A percentile compares a stretch with the other conserved stretches of the same genome.
Evolutionary conservation across 2,329 filamentous ascomycete genomes (phyloP).

Genomic region (Colletotrichum magnum): DNA sequence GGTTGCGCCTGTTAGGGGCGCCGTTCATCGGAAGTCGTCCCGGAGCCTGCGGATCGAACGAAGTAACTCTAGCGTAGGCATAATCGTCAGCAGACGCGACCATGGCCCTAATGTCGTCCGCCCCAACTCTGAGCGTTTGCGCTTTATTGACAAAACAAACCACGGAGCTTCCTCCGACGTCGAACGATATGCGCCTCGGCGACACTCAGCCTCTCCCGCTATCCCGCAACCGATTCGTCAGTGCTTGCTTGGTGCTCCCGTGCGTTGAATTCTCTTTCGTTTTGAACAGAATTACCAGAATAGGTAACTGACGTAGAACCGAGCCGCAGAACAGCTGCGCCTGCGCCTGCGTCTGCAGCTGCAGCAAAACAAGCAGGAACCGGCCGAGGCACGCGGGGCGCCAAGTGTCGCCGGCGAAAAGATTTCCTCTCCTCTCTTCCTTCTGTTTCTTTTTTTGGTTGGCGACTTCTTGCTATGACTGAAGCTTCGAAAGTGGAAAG

Average conservation of each 20-base stretch:
- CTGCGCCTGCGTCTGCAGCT: slow-evolving; percentile 57
- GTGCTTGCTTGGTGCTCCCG: slow-evolving; percentile 1
- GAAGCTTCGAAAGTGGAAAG: no score
- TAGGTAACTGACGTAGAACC: slow-evolving; percentile 46
- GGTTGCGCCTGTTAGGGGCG: slow-evolving; percentile 51
- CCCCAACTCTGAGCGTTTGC: slow-evolving; percentile 54
- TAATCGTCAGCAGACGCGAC: slow-evolving; percentile 54
- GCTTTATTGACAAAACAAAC: no score
- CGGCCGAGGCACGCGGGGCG: slow-evolving; percentile 61
- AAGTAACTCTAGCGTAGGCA: slow-evolving; percentile 51
- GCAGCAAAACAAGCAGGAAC: slow-evolving; percentile 65
- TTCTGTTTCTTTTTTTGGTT: no score
- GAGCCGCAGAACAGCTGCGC: slow-evolving; percentile 67
- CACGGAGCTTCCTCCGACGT: no score
- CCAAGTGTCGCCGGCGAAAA: slow-evolving; percentile 1
- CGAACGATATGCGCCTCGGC: no score
- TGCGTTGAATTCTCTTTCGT: not conserved
- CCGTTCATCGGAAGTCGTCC: slow-evolving; percentile 57
- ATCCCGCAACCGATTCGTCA: slow-evolving; percentile 4
- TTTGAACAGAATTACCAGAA: slow-evolving; percentile 14
- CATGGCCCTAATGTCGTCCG: slow-evolving; percentile 57
- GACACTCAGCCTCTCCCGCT: slow-evolving; percentile 44
- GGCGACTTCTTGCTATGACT: no score
- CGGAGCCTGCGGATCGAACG: slow-evolving; percentile 56
- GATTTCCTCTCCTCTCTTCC: no score